Base-by-base conservation (phyloP, 1,139 yeast genomes). In the Candida frijolesensis region DNA sequence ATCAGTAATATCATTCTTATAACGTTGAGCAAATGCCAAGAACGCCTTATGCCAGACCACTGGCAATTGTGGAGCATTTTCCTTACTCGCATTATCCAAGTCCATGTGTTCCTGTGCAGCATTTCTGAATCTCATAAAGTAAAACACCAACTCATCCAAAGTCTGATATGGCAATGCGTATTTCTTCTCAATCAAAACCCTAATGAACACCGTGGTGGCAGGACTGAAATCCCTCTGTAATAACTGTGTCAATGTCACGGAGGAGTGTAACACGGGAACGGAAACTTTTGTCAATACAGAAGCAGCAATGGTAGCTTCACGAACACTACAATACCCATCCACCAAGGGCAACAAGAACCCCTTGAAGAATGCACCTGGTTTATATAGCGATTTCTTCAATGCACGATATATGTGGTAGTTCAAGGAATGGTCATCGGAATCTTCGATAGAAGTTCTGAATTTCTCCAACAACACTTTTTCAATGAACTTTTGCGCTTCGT, bases 11-110 rank as follows among this genome's bases (percentile, higher is more conserved):
- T 94, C 99, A 67, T 94, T 92, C 70, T 94, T 94, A 69, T 94
- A 94, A 57, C 97, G 81, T 73, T 92, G 97, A 42, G 97, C 96
- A 75, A 94, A 95, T 2, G 95, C 87, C 52, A 94, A 77, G 63
- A 94, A 87, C 1, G 97, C 92, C 67, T 94, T 96, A 66, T 95
- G 98, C 98, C 99, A 94, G 42, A 94, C 94, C 12, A 94, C 89
- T 5, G 99, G 98, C 61, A 95, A 77, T 51, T 82, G 81, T n/a
- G 87, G 84, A n/a, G 82, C 74, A 44, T 72, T 74, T 42, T 74
- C 25, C 7, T 22, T 22, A 7, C 7, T 70, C 41, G 67, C 66
- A 25, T 71, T 68, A 34, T 69, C 71, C 19, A 73, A 70, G 44
- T 63, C 60, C 59, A 74, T 77, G 47, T 60, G 65, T 44, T 68